Percentiles rank a stretch among this genome's conserved stretches.
phyloP scores from a whole-genome alignment of 805 yeast genomes.

The Yarrowia keelungensis region DNA sequence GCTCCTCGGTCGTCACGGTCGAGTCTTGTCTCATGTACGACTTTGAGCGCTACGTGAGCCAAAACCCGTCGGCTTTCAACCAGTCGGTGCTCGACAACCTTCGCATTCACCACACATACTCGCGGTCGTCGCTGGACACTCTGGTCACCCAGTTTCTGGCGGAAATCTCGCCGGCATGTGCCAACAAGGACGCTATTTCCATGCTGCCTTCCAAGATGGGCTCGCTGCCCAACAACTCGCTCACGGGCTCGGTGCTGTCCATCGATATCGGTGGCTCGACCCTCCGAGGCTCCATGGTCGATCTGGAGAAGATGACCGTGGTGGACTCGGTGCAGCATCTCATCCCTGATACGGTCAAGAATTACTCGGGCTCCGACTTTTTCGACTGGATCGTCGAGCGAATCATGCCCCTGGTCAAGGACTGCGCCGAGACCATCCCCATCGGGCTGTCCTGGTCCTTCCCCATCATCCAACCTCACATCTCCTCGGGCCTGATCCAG shows the following conservation, averaged over 20 bases:
- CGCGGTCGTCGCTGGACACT: conserved; percentile 16
- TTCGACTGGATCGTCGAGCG: conserved; percentile 48
- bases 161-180: conserved; percentile 18
- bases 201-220: conserved; percentile 89
- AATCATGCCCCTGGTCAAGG: conserved; percentile 41
- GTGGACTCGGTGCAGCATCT: conserved; percentile 41
- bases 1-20: neutral
- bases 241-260: conserved; percentile 75
- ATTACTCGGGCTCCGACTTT: conserved; percentile 47
- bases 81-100: conserved; percentile 40
- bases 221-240: conserved; percentile 77
- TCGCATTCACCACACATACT: conserved; percentile 30
- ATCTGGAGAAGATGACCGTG: conserved; percentile 59
- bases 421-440: conserved; percentile 10
- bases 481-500: conserved; percentile 45
- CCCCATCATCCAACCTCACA: conserved; percentile 46
- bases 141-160: conserved; percentile 10
- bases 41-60: conserved; percentile 23
- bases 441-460: conserved; percentile 51
- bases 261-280: conserved; percentile 94
- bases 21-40: conserved; percentile 8
- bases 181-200: conserved; percentile 27
- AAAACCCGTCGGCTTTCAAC: conserved; percentile 39
- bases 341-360: conserved; percentile 45
- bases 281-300: conserved; percentile 85